Evolutionary conservation across 208 protist genomes (phyloP), one percentile per base, ranked within the genome.

Genomic region (Naegleria fowleri): DNA sequence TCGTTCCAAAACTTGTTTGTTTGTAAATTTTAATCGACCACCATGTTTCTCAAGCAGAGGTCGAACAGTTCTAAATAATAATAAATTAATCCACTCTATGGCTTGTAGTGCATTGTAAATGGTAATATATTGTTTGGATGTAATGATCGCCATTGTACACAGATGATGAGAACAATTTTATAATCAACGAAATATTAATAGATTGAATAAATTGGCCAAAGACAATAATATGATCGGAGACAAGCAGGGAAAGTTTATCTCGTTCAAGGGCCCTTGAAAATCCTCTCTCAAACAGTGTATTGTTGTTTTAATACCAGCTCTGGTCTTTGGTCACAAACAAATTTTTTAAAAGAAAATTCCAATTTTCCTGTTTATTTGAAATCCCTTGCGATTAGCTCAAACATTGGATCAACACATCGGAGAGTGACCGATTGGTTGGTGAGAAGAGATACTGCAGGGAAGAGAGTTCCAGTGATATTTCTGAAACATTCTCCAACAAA

Each of bases 381-480:
- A 79, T 85, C 38, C 22, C 43, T 43, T 13, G n/a, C 19, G 5
- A 85, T 43, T 7, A 43, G n/a, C 36, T 85, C 36, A 43, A 43
- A 85, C n/a, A 88, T 88, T 33, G 85, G 85, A 58, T 88, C 85
- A 0, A 88, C 85, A 58, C 40, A 22, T 3, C 43, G 51, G 5
- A 88, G 41, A 13, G 85, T 88, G 38, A 88, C 33, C 5, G 41
- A 48, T 39, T 88, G 85, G 40, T 58, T 58, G 1, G 85, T 88
- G 0, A 88, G 40, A 9, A 88, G 29, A 58, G n/a, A 40, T 16
- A 88, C 85, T 22, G 85, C 85, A 13, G 85, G 85, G 38, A 36
- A 88, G 7, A 88, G n/a, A 33, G 29, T 38, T 6, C 85, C 85
- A 38, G 85, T 88, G 5, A 88, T 58, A 58, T 88, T 88, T 88